A percentile compares a stretch with the other conserved stretches of the same genome.
phyloP scores from a whole-genome alignment of 164 flowering plant species.

The Vitis rupestris region DNA sequence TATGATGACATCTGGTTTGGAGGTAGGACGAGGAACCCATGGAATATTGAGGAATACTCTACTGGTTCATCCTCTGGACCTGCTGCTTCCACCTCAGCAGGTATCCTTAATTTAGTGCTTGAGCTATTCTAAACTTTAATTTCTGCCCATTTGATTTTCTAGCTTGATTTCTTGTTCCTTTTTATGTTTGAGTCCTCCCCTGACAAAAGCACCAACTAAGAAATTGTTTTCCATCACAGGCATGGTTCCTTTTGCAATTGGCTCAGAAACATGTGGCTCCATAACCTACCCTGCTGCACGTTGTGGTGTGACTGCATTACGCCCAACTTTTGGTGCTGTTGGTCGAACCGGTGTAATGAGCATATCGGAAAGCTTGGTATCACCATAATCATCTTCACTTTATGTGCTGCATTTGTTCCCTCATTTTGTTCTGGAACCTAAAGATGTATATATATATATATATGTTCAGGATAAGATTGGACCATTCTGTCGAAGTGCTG shows the following conservation, averaged over 20 bases:
- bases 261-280: slow-evolving; percentile 94
- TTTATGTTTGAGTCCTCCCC: too few species aligned
- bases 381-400: not conserved
- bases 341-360: slow-evolving; percentile 95
- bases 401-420: not conserved
- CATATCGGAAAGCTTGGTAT: slow-evolving; percentile 91
- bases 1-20: slow-evolving; percentile 98
- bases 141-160: too few species aligned
- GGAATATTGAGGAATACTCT: slow-evolving; percentile 90
- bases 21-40: slow-evolving; percentile 93
- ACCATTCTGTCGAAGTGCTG: too few species aligned
- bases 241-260: slow-evolving; percentile 93
- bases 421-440: not conserved
- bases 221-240: slow-evolving; percentile 33
- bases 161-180: too few species aligned
- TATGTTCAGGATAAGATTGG: too few species aligned
- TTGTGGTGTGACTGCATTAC: slow-evolving; percentile 89
- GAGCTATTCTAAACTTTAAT: too few species aligned
- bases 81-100: slow-evolving; percentile 90
- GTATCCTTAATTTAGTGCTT: slow-evolving; percentile 26
- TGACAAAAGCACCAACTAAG: too few species aligned
- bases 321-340: slow-evolving; percentile 33
- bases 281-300: slow-evolving; percentile 86
- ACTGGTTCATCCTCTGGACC: slow-evolving; percentile 98
- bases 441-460: too few species aligned